These are phyloP conservation scores for Phytophthora hibernalis DNA, from an alignment of 352 stramenopile genomes.

Conservation along the genomic window DNA sequence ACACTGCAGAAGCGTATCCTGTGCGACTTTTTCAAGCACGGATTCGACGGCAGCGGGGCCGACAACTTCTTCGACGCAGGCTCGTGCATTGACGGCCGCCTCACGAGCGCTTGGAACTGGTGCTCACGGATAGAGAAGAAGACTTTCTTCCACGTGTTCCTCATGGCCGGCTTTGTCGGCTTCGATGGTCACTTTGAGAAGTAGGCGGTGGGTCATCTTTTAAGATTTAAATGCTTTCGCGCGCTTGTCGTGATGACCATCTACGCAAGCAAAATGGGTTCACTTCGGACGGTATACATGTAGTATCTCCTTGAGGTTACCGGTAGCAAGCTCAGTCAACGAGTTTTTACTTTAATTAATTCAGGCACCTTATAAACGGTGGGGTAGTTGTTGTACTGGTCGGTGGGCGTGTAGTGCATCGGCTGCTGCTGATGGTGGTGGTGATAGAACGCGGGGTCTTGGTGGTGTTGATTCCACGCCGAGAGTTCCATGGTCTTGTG, in stretches of 20 bases:
- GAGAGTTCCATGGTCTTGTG: constrained; percentile 38
- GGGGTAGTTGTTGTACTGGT: constrained; percentile 29
- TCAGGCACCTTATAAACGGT: constrained; percentile 32
- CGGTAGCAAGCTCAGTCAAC: not conserved
- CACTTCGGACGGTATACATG: constrained; percentile 16
- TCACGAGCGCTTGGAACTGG: constrained; percentile 95
- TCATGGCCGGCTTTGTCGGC: constrained; percentile 92
- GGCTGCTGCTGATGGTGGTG: constrained; percentile 21
- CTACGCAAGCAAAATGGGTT: constrained; percentile 19
- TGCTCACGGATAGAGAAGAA: constrained; percentile 93
- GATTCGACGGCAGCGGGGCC: constrained; percentile 92
- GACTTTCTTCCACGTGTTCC: constrained; percentile 91
- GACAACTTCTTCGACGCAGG: constrained; percentile 88
- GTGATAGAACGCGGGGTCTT: constrained; percentile 13
- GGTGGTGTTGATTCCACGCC: constrained; percentile 34
- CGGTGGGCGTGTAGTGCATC: constrained; percentile 21
- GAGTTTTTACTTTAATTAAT: constrained; percentile 41
- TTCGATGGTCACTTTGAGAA: constrained; percentile 94
- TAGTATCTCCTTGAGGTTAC: constrained; percentile 6
- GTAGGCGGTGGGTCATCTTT: constrained; percentile 35
- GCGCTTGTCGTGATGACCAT: constrained; percentile 14
- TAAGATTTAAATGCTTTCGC: constrained; percentile 23
- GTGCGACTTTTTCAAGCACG: constrained; percentile 94
- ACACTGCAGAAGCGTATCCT: constrained; percentile 87
- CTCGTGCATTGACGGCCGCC: constrained; percentile 92